These are phyloP conservation scores for Dryas octopetala DNA, from an alignment of 306 rosid genomes.

Conservation along the genomic window DNA sequence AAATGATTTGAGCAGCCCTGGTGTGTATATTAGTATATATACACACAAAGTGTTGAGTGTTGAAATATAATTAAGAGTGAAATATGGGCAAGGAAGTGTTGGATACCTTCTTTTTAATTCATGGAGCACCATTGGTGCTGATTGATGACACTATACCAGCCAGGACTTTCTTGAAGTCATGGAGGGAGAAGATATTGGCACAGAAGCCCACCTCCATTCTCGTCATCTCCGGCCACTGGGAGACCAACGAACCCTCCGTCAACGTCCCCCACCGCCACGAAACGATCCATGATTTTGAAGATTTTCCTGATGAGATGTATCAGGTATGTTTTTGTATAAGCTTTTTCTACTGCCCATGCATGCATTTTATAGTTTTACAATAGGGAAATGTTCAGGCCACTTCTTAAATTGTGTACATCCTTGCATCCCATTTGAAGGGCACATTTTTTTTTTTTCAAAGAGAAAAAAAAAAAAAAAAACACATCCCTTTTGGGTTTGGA, in stretches of 20 bases:
- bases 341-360: too few species aligned
- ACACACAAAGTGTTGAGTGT: background rate
- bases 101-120: constrained; percentile 59
- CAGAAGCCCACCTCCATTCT: constrained; percentile 53
- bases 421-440: too few species aligned
- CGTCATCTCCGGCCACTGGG: constrained; percentile 72
- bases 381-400: too few species aligned
- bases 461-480: too few species aligned
- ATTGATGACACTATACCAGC: constrained; percentile 51
- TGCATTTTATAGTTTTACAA: too few species aligned
- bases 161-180: constrained; percentile 52
- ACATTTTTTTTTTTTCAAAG: too few species aligned
- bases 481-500: too few species aligned
- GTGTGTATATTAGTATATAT: background rate
- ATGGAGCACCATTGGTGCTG: constrained; percentile 59
- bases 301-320: constrained; percentile 64
- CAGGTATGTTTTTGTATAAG: background rate
- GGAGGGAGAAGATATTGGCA: constrained; percentile 43
- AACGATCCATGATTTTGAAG: constrained; percentile 74
- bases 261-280: constrained; percentile 46
- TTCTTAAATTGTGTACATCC: too few species aligned
- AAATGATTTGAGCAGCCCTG: too few species aligned
- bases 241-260: constrained; percentile 57
- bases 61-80: too few species aligned
- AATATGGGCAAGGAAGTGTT: constrained; percentile 22